phyloP scores from a whole-genome alignment of 78 protist species.

The Chrysochromulina parva region DNA sequence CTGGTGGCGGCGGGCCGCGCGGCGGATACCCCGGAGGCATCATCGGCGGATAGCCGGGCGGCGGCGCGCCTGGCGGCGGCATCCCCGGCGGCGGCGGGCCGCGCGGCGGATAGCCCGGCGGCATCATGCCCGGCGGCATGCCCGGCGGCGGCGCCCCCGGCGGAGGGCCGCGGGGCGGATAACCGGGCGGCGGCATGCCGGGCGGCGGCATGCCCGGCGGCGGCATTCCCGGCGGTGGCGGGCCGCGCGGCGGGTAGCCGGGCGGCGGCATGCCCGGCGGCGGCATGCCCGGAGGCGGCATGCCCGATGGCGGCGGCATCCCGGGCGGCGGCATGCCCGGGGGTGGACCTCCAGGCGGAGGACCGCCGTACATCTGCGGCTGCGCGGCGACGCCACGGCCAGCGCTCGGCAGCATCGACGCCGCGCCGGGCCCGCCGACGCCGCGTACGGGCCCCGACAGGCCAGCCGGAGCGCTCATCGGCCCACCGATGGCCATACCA shows the following conservation, averaged over 20 bases:
- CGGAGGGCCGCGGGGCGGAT: background rate
- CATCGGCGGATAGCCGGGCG: background rate
- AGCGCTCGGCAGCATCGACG: conserved; percentile 63
- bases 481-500: conserved; percentile 44
- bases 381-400: background rate
- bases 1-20: background rate
- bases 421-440: conserved; percentile 75
- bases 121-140: conserved; percentile 3
- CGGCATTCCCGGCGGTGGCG: background rate
- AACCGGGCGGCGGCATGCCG: conserved; percentile 9
- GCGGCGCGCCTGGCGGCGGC: background rate
- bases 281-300: background rate
- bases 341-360: background rate
- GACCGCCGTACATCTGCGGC: background rate
- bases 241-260: background rate
- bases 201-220: background rate
- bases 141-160: conserved; percentile 29
- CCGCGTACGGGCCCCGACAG: conserved; percentile 84
- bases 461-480: conserved; percentile 52
- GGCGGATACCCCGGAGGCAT: conserved; percentile 5
- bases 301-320: background rate
- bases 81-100: background rate
- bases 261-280: background rate
- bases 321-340: background rate
- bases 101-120: conserved; percentile 19